Evolutionary conservation across 768 basidiomycete species (phyloP), one percentile per base, ranked within the genome.

Genomic region (Crassisporium funariophilum): DNA sequence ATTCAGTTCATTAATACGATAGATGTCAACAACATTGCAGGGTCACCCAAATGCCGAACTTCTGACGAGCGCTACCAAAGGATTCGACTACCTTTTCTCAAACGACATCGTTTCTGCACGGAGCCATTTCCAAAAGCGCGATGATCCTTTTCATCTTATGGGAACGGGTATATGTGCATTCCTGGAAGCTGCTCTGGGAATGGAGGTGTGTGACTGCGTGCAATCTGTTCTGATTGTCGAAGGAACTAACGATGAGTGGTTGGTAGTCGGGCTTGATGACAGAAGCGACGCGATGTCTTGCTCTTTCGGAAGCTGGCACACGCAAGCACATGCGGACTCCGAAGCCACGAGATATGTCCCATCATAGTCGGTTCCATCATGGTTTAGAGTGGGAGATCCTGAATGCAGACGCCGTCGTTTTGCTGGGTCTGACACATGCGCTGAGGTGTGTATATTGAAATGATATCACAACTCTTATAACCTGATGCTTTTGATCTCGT

Each of bases 371-470:
- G 10, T 88, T 86, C 59, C 61, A 76, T 3, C 67, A 83, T 2
- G 88, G 86, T 5, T 61, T 84, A 6, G 88, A 91, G 55, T 91
- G 82, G 77, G 89, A 91, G 56, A 75, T 91, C 29, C 60, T 91
- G 9, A 78, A 83, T 52, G 84, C 89, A 0, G 89, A 91, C 56
- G 78, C 83, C 0, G 75, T 84, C 5, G 78, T 91, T 4, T 63
- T 91, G 29, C 71, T 84, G 5, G 89, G 88, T 0, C 65, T 91
- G 42, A 86, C 83, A 0, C 78, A 84, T 55, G 87, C 84, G 7
- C 64, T 90, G 31, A 82, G 81, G 87, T 86, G 53, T 16, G 77
- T 63, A 6, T 12, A 27, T 37, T 24, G 16, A n/a, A n/a, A 44
- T 25, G 10, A n/a, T n/a, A n/a, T n/a, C 22, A 22, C 5, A 17